Evolutionary conservation across 257 asterid species (phyloP), one percentile per base, ranked within the genome.

Genomic region (Solanum neorickii): DNA sequence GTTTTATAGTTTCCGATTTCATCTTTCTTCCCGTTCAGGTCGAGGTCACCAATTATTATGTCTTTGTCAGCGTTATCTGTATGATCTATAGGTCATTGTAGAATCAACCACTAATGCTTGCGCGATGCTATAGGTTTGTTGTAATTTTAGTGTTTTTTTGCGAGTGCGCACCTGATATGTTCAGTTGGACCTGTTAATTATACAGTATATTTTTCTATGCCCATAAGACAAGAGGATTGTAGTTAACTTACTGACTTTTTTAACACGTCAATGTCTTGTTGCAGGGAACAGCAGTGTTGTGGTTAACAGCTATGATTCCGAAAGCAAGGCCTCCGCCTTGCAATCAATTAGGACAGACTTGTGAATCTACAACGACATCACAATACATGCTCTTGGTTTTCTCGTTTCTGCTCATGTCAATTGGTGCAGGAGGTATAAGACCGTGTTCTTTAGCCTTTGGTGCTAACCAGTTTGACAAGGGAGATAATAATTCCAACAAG

Each of bases 371-470:
- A 35, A 75, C 94, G 3, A 33, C 89, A 1, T 86, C 87, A 10
- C 98, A 95, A 68, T 88, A 69, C 69, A 13, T 86, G 23, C 47
- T 91, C 15, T 73, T 94, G 83, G 59, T 91, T 44, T 86, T 91
- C 47, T 91, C 98, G 0, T 88, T 94, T 27, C 92, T 92, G 29
- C 87, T 95, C 41, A 89, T 95, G 65, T 93, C 97, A 6, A 44
- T 95, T 52, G 98, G 98, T 15, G 94, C 95, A 3, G 97, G 98
- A 14, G 97, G 97, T n/a, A 87, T 94, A 73, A 90, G 94, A 86
- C 88, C 98, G 10, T 91, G 92, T 68, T 94, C 97, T 16, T 87
- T 93, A 27, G 97, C 98, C 10, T 95, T 95, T 89, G 98, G 98
- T 29, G 96, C 94, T 3, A 92, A 95, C 72, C 98, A 95, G 84